A percentile compares a stretch with the other conserved stretches of the same genome.
Conservation (phyloP, 345 rosid species). For the Clarkia xantiana region DNA sequence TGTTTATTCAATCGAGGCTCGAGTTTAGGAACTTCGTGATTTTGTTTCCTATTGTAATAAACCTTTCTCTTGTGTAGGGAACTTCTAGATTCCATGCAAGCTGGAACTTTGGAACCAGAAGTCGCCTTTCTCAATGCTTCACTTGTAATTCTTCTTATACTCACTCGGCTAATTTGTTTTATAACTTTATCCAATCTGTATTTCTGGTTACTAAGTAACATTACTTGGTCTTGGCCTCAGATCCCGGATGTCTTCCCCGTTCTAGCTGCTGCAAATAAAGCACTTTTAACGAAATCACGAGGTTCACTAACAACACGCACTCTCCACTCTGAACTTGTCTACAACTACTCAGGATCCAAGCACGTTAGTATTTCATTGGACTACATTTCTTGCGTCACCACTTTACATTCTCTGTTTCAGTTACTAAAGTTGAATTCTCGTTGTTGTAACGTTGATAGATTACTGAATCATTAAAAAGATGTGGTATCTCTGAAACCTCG, state of each 20-base stretch:
- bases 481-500: slow-evolving; percentile 62
- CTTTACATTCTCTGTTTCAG: background rate
- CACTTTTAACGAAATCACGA: slow-evolving; percentile 53
- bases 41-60: background rate
- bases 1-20: too few relatives aligned
- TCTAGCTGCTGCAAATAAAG: slow-evolving; percentile 78
- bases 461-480: slow-evolving; percentile 81
- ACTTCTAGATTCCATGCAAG: slow-evolving; percentile 53
- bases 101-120: slow-evolving; percentile 72
- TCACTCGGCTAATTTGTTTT: background rate
- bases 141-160: slow-evolving; percentile 30
- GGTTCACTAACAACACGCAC: slow-evolving; percentile 69
- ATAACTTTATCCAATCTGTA: background rate
- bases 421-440: background rate
- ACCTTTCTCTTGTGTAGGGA: slow-evolving; percentile 27
- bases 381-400: slow-evolving; percentile 2
- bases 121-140: slow-evolving; percentile 72
- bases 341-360: slow-evolving; percentile 80
- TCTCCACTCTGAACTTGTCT: slow-evolving; percentile 89
- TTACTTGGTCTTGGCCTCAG: slow-evolving; percentile 19
- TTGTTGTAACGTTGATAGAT: slow-evolving; percentile 27
- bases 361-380: slow-evolving; percentile 32
- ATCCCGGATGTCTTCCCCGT: slow-evolving; percentile 81
- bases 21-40: too few relatives aligned
- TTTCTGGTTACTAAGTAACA: background rate